Evolutionary conservation across 2,329 filamentous ascomycete species (phyloP), one percentile per base, ranked within the genome.

Genomic region (Ascochyta clinopodiicola): DNA sequence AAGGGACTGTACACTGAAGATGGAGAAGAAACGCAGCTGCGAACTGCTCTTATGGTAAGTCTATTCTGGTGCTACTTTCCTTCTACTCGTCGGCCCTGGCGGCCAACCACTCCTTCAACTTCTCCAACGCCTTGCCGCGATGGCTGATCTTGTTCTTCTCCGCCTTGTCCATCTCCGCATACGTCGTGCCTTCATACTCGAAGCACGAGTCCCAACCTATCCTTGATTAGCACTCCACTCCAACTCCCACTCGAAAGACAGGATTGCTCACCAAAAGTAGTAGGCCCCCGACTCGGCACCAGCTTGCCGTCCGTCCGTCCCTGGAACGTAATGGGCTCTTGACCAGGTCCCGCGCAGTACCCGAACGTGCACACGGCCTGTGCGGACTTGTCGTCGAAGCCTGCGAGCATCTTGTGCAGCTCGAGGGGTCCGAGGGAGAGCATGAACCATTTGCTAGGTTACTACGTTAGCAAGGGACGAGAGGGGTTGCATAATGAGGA

Each of bases 281-380:
- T 79, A 38, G 91, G 88, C 6, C 95, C 95, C 73, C 95, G 84
- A 19, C 92, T 85, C 29, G 87, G 86, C 35, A 98, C 94, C 71
- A 99, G 92, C 73, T 88, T 91, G 54, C 94, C 88, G 66, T 90
- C 83, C 12, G 93, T 97, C 56, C 91, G 84, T 8, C 95, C 95
- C 77, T 99, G 93, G 78, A 99, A 99, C 15, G 98, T 81, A 25
- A 96, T 82, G 1, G 91, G 88, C 70, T 96, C 87, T 48, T 91
- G 82, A 2, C 91, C 93, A 4, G 93, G 95, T 0, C 94, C 95
- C 61, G 88, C 84, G 50, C 86, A 95, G 78, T 96, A 97, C 22
- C 88, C 95, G 78, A 99, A 99, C 0, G 95, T 99, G 79, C 94
- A 97, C 40, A 99, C 90, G 17, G 95, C 94, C 77, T 96, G 88